These are phyloP conservation scores for Colletotrichum theobromicola DNA, from an alignment of 2,329 filamentous ascomycete genomes.

Conservation along the genomic window DNA sequence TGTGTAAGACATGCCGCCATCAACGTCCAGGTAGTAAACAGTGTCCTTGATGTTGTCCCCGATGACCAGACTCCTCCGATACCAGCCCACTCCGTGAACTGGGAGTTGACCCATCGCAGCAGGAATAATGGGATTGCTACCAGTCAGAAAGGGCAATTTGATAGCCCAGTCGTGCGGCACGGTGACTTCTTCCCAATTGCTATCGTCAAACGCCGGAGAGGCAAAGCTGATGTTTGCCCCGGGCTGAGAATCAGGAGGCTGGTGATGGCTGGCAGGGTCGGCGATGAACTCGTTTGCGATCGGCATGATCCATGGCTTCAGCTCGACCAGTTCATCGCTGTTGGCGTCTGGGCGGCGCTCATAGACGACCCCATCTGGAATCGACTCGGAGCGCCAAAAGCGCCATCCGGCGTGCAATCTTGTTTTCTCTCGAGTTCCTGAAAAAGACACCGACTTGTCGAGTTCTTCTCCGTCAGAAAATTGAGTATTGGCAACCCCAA, in stretches of 20 bases:
- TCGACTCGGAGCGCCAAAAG: slow-evolving; percentile 37
- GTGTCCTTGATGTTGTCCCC: slow-evolving; percentile 36
- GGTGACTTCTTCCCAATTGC: not conserved
- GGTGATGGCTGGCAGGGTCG: not conserved
- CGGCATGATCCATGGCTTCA: slow-evolving; percentile 46
- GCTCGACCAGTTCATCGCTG: not conserved
- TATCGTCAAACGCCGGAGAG: not conserved
- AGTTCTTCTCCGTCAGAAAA: not conserved
- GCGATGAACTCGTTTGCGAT: slow-evolving; percentile 32
- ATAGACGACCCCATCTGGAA: slow-evolving; percentile 37
- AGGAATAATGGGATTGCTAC: slow-evolving; percentile 24
- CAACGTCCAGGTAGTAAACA: not conserved
- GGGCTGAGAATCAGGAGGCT: not conserved
- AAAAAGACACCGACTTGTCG: not conserved
- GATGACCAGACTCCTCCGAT: slow-evolving; percentile 49
- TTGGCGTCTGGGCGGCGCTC: not conserved
- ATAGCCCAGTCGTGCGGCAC: slow-evolving; percentile 39
- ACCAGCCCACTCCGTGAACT: slow-evolving; percentile 58
- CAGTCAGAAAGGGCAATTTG: slow-evolving; percentile 46
- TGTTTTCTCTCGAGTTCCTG: not conserved
- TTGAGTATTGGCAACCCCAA: not conserved
- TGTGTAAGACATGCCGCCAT: not conserved
- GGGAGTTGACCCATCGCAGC: slow-evolving; percentile 45
- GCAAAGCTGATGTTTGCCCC: not conserved
- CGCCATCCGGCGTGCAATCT: slow-evolving; percentile 34